Evolutionary conservation across 2,329 filamentous ascomycete species (phyloP).

Genomic region (Pseudogymnoascus sp.): DNA sequence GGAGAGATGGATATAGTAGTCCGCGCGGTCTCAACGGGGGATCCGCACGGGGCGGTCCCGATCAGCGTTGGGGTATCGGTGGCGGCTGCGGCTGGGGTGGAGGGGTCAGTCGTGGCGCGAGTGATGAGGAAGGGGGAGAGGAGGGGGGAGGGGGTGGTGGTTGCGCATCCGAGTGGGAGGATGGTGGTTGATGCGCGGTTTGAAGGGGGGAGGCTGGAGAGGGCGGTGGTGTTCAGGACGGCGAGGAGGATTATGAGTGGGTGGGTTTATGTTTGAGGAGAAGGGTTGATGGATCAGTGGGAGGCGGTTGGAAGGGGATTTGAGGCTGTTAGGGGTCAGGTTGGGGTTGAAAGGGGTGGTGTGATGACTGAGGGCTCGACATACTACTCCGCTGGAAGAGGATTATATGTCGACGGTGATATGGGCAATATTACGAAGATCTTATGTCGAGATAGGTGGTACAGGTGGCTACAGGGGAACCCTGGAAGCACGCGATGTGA

Average conservation of each 20-base stretch:
- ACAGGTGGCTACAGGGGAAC: no score
- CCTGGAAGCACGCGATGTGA: no score
- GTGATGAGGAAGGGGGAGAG: constrained; percentile 9
- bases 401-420: no score
- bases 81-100: constrained; percentile 38
- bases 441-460: no score
- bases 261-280: constrained; percentile 27
- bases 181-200: constrained; percentile 35
- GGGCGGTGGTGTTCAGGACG: constrained; percentile 38
- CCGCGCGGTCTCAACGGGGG: constrained; percentile 46
- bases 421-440: no score
- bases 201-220: constrained; percentile 26
- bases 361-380: no score
- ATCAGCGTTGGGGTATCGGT: constrained; percentile 44
- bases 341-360: no score
- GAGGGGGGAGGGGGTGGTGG: constrained; percentile 28
- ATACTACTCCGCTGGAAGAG: no score
- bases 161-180: constrained; percentile 40
- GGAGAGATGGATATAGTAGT: constrained; percentile 32
- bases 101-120: constrained; percentile 31
- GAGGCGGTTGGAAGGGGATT: no score
- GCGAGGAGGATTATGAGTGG: constrained; percentile 41
- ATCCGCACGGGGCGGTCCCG: constrained; percentile 45
- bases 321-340: no score
- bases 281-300: no score